These are phyloP conservation scores for Botrytis paeoniae DNA, from an alignment of 2,329 filamentous ascomycete species.

Conservation along the genomic window DNA sequence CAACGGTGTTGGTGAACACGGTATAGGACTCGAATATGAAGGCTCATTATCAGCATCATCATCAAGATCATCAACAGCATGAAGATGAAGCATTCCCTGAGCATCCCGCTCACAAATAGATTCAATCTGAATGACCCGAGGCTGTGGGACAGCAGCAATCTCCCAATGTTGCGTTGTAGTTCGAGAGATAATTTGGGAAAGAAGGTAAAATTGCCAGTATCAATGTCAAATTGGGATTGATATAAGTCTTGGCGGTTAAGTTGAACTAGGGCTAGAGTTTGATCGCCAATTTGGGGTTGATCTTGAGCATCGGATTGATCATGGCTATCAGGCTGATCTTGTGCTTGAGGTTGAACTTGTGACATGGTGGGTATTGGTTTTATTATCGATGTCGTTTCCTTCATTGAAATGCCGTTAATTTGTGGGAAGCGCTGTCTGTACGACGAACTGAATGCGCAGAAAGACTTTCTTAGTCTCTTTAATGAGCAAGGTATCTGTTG, in stretches of 20 bases:
- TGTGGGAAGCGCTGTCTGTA: neutral
- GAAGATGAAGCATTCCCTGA: no score
- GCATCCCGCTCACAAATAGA: neutral
- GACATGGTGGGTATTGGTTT: neutral
- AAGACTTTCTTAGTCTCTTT: neutral
- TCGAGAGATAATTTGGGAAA: neutral
- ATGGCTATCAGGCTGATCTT: neutral
- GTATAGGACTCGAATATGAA: neutral
- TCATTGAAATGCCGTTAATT: no score
- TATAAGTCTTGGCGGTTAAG: fast-evolving
- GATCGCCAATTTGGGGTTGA: neutral
- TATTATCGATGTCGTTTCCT: neutral
- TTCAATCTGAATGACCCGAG: neutral
- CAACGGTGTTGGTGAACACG: neutral
- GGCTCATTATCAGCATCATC: neutral
- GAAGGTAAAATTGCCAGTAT: no score
- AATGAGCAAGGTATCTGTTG: neutral
- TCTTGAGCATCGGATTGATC: neutral
- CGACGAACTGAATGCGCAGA: no score
- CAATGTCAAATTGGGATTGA: neutral
- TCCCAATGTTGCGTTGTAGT: neutral
- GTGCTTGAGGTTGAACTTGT: no score
- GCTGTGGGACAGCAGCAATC: neutral
- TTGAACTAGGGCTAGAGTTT: neutral
- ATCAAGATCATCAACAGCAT: neutral